phyloP scores from a whole-genome alignment of 2,329 filamentous ascomycete species.

The Talaromyces sp. region DNA sequence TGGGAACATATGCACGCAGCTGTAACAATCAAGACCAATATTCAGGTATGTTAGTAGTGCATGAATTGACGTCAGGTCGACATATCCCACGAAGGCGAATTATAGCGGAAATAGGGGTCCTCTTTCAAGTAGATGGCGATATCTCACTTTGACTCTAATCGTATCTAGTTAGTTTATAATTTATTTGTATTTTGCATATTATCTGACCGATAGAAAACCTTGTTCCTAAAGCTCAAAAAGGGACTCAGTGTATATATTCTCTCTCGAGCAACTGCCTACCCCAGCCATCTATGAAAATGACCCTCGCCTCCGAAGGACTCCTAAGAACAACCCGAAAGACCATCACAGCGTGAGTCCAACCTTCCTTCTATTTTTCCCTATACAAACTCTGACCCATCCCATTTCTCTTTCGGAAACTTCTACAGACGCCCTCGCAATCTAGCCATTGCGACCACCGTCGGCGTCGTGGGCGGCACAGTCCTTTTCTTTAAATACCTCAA shows the following conservation, averaged over 20 bases:
- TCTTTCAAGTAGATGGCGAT: not conserved
- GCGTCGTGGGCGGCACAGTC: slow-evolving; percentile 19
- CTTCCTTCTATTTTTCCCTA: not conserved
- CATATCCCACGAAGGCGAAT: not conserved
- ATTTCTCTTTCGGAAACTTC: not conserved
- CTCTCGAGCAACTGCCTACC: not conserved
- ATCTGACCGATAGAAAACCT: not conserved
- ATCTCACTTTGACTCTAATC: not conserved
- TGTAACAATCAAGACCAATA: too few species aligned
- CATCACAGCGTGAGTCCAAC: slow-evolving; percentile 5
- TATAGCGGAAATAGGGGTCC: not conserved
- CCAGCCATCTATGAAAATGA: not conserved
- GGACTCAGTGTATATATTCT: not conserved
- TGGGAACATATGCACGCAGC: too few species aligned
- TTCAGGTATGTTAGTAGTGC: too few species aligned
- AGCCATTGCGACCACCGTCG: slow-evolving; percentile 20
- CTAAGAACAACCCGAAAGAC: slow-evolving; percentile 3
- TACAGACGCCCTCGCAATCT: slow-evolving; percentile 19
- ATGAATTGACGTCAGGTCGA: not conserved
- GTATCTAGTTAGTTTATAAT: not conserved
- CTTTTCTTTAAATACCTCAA: slow-evolving; percentile 20
- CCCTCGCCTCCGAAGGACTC: slow-evolving; percentile 5
- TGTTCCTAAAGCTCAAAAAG: too few species aligned
- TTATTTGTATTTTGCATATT: not conserved
- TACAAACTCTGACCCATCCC: not conserved